phyloP scores from a whole-genome alignment of 2,329 filamentous ascomycete genomes.

The Beauveria brongniartii region DNA sequence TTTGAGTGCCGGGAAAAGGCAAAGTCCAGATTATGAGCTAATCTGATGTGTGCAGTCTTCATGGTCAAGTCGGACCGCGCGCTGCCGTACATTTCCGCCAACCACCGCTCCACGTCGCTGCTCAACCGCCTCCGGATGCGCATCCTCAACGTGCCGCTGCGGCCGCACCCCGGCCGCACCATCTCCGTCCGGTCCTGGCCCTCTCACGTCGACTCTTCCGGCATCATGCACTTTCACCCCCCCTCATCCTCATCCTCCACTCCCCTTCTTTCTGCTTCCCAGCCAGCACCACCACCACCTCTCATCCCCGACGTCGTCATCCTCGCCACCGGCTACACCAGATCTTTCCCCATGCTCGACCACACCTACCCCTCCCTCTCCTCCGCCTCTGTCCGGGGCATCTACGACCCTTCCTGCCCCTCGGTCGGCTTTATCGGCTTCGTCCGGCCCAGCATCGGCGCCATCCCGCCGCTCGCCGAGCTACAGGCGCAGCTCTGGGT shows the following conservation, averaged over 20 bases:
- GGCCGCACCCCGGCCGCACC: slow-evolving; percentile 28
- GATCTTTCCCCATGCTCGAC: slow-evolving; percentile 32
- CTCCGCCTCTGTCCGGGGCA: slow-evolving; percentile 42
- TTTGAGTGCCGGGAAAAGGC: too few relatives aligned
- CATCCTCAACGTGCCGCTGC: slow-evolving; percentile 31
- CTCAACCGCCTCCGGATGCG: slow-evolving; percentile 27
- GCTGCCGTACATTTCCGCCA: slow-evolving; percentile 33
- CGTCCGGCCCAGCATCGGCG: slow-evolving; percentile 35
- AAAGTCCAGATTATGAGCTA: too few relatives aligned
- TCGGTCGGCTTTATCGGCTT: slow-evolving; percentile 39
- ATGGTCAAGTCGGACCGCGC: slow-evolving; percentile 35
- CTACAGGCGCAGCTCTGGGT: slow-evolving; percentile 42
- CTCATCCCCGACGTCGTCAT: slow-evolving; percentile 33
- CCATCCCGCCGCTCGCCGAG: slow-evolving; percentile 41
- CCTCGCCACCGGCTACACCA: slow-evolving; percentile 39
- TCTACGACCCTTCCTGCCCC: slow-evolving; percentile 37
- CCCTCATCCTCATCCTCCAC: too few relatives aligned
- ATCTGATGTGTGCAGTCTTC: slow-evolving; percentile 26
- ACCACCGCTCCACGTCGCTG: slow-evolving; percentile 24
- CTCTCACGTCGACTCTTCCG: slow-evolving; percentile 25
- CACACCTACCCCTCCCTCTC: slow-evolving; percentile 33
- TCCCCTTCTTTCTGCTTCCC: too few relatives aligned
- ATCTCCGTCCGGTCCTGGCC: slow-evolving; percentile 41
- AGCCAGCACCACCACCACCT: neutral
- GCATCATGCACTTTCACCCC: slow-evolving; percentile 26